Conservation (phyloP, 495 filamentous ascomycete species). For the Halenospora varia region DNA sequence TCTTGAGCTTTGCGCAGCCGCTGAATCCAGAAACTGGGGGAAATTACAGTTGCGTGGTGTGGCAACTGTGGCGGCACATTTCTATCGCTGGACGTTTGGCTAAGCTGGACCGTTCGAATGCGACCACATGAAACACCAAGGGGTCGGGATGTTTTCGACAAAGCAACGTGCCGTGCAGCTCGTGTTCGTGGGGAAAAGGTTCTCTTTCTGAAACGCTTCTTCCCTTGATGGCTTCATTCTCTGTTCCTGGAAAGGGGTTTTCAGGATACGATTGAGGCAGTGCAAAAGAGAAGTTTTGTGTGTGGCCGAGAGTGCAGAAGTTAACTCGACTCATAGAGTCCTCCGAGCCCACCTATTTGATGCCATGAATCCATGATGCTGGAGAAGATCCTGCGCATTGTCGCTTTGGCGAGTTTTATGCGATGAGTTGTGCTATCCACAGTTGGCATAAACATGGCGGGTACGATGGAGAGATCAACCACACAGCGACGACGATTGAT, state of each 20-base stretch:
- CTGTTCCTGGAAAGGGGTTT: background rate
- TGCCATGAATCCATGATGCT: too few relatives aligned
- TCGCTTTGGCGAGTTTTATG: background rate
- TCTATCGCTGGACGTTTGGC: background rate
- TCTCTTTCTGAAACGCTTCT: background rate
- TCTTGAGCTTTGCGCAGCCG: background rate
- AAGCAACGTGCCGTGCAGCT: background rate
- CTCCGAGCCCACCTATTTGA: too few relatives aligned
- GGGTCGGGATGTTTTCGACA: background rate
- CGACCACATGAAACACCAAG: background rate
- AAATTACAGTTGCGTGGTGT: background rate
- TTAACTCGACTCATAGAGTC: background rate
- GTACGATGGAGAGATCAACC: background rate
- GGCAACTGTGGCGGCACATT: background rate
- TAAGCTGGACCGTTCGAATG: background rate
- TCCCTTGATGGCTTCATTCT: too few relatives aligned
- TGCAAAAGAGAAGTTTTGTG: background rate
- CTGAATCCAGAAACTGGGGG: too few relatives aligned
- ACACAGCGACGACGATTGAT: background rate
- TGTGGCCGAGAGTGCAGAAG: background rate
- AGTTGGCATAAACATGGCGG: background rate
- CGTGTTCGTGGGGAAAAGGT: background rate
- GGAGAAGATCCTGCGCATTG: background rate
- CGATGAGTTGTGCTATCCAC: background rate
- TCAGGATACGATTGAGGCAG: background rate